Evolutionary conservation across 352 stramenopile species (phyloP).

Genomic region (Phytopythium cucurbitacearum): DNA sequence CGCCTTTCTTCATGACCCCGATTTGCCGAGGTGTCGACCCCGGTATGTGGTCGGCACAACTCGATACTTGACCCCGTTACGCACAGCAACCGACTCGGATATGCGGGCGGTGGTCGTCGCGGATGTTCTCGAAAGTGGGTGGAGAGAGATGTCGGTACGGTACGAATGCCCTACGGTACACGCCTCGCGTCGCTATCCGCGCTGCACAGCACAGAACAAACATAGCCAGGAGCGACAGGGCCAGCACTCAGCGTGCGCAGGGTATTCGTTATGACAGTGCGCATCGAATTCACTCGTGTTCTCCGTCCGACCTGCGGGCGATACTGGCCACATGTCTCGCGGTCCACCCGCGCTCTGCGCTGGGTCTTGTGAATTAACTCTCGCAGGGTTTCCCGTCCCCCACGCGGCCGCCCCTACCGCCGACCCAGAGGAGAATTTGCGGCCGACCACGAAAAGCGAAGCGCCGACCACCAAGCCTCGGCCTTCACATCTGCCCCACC

Average conservation of each 20-base stretch:
- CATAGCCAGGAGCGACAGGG: no score
- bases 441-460: not conserved
- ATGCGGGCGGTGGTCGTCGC: no score
- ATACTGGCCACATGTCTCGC: not conserved
- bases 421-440: conserved; percentile 24
- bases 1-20: no score
- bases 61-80: no score
- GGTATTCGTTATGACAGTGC: not conserved
- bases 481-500: not conserved
- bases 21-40: no score
- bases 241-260: not conserved
- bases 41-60: no score
- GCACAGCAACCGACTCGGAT: no score
- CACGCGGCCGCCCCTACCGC: conserved; percentile 1
- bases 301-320: not conserved
- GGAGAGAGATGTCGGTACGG: no score
- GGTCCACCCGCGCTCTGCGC: not conserved
- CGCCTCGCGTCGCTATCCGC: no score
- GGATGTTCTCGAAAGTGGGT: no score
- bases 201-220: no score
- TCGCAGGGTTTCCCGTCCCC: not conserved
- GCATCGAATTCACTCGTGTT: conserved; percentile 12
- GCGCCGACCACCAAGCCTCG: conserved; percentile 4
- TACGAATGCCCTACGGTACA: no score
- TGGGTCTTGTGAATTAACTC: conserved; percentile 4